These are phyloP conservation scores for Artemisia argyi DNA, from an alignment of 129 eudicot species.

Conservation along the genomic window DNA sequence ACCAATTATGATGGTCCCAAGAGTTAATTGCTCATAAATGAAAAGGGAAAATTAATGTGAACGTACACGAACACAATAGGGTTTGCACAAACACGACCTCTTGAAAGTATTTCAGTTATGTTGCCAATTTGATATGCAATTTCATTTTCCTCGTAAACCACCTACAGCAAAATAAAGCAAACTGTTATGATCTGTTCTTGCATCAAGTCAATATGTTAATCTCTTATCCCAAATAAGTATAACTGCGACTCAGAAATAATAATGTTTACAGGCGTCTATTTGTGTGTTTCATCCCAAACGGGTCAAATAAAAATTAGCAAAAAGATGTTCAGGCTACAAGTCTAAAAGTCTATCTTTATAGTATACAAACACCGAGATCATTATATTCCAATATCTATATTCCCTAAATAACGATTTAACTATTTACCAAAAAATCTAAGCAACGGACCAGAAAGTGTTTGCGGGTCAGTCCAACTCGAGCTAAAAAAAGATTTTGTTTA, in stretches of 20 bases:
- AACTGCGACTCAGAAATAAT: neutral
- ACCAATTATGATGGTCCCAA: neutral
- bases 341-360: neutral
- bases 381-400: too few species aligned
- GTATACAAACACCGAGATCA: neutral
- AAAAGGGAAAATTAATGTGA: slow-evolving; percentile 13
- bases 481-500: too few species aligned
- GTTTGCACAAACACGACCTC: slow-evolving; percentile 92
- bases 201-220: neutral
- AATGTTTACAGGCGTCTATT: neutral
- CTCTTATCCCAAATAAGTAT: slow-evolving; percentile 5
- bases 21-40: neutral
- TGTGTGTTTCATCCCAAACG: neutral
- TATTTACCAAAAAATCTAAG: too few species aligned
- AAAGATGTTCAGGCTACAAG: neutral
- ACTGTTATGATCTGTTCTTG: slow-evolving; percentile 13
- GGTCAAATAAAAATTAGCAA: neutral
- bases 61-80: slow-evolving; percentile 90
- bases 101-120: slow-evolving; percentile 88
- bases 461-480: too few species aligned
- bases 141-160: slow-evolving; percentile 84
- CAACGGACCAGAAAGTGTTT: too few species aligned
- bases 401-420: too few species aligned
- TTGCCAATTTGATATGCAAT: slow-evolving; percentile 97
- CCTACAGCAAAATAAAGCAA: slow-evolving; percentile 43